phyloP scores from a whole-genome alignment of 768 basidiomycete species.

The Lyophyllum shimeji region DNA sequence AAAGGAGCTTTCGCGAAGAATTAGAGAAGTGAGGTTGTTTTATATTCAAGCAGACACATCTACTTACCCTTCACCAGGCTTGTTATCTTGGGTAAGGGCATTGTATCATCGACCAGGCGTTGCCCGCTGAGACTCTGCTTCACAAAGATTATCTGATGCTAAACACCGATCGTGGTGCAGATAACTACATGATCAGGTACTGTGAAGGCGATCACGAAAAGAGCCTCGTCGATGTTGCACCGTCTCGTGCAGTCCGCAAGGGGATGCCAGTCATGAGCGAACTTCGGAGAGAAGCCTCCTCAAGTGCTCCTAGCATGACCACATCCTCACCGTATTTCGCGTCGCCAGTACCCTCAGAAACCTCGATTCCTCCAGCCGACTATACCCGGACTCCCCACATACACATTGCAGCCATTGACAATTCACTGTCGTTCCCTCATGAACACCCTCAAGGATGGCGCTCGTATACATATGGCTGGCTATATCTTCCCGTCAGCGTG shows the following conservation, averaged over 20 bases:
- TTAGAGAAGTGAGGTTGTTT: conserved; percentile 69
- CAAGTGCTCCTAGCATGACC: conserved; percentile 34
- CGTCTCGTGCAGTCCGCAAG: conserved; percentile 61
- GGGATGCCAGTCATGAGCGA: conserved; percentile 78
- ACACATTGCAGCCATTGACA: conserved; percentile 92
- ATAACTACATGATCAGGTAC: conserved; percentile 93
- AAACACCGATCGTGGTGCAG: conserved; percentile 85
- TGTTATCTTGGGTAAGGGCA: conserved; percentile 69
- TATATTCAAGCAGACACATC: background rate
- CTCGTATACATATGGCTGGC: conserved; percentile 86
- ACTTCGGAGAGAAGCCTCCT: conserved; percentile 42
- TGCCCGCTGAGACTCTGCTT: background rate
- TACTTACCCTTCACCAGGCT: conserved; percentile 45
- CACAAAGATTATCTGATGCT: conserved; percentile 85
- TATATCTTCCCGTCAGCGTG: conserved; percentile 81
- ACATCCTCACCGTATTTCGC: conserved; percentile 40
- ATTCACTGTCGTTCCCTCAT: conserved; percentile 89
- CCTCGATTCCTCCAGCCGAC: conserved; percentile 36
- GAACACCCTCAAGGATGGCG: conserved; percentile 82
- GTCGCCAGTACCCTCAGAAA: conserved; percentile 33
- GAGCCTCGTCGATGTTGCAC: conserved; percentile 74
- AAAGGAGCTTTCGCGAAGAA: conserved; percentile 83
- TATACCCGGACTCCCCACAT: conserved; percentile 75
- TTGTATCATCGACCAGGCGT: background rate
- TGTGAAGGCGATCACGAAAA: conserved; percentile 83